Base-by-base conservation (phyloP, 208 protist genomes). In the Zelonia costaricensis region DNA sequence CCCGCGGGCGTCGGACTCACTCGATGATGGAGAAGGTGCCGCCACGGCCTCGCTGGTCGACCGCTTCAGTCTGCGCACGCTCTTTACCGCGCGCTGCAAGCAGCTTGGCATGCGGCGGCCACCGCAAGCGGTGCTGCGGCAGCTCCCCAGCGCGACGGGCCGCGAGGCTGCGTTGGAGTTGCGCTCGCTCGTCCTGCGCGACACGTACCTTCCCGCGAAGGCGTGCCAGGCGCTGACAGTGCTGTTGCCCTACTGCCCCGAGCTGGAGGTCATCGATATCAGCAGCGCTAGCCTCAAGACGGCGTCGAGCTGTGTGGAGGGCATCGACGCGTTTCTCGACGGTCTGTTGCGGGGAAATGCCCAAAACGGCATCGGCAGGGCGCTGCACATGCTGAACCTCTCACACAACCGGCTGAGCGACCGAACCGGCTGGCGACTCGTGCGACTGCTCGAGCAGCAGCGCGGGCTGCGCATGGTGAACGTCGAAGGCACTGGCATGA, bases 341-440 rank as follows among this genome's bases (percentile, higher is more conserved):
- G 60, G 64, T 22, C 42, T 70, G 25, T 25, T 33, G 9, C 38
- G 4, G 6, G 18, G 40, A 6, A 20, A 6, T 3, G 42, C 10
- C 2, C 0, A 12, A 30, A n/a, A 38, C 30, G 42, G 54, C 18
- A 42, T 31, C 18, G 66, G 67, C 44, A 53, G 48, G 1, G 46
- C 23, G n/a, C 36, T 85, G 16, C 58, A 63, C 13, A 76, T 53
- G 42, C 49, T 85, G 13, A 67, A 85, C 44, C 23, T 85, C 15
- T 79, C 69, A 22, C 18, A 38, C 3, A 85, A 85, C 39, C 45
- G 25, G 13, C 63, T 86, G 20, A 59, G 63, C 30, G 76, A 82
- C 39, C 35, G 36, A 40, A 65, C 55, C 7, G 76, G 80, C 0
- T 63, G 55, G 6, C 69, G 64, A 51, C 63, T 82, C 18, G 40